A percentile compares a stretch with the other conserved stretches of the same genome.
These are phyloP conservation scores for Silene coronaria DNA, from an alignment of 179 eudicot genomes.

Conservation along the genomic window DNA sequence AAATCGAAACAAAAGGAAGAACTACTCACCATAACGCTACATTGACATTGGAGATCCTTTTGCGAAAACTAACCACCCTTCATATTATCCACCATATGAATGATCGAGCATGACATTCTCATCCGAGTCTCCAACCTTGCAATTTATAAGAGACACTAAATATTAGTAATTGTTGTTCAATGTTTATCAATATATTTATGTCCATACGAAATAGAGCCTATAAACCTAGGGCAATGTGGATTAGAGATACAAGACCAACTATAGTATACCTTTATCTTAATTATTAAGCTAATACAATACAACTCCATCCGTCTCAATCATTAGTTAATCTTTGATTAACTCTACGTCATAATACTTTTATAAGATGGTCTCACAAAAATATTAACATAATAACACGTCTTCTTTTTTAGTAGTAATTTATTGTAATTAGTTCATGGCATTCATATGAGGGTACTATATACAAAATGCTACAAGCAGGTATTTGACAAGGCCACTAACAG, in stretches of 20 bases:
- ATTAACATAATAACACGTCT: no score
- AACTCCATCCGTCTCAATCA: no score
- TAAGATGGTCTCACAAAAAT: no score
- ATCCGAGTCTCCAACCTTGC: background rate
- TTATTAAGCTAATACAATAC: no score
- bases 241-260: no score
- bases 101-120: background rate
- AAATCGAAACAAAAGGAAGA: no score
- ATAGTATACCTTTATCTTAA: no score
- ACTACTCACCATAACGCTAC: background rate
- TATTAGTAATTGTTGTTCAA: background rate
- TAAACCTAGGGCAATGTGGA: background rate
- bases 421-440: background rate
- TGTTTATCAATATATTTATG: background rate
- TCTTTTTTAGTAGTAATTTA: no score
- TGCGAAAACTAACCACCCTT: background rate
- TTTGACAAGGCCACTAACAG: background rate
- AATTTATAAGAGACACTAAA: background rate
- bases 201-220: background rate
- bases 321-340: background rate
- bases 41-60: background rate
- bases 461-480: background rate
- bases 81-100: background rate
- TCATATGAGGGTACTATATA: background rate
- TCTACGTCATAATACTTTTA: background rate